Evolutionary conservation across 306 rosid genomes (phyloP).

Genomic region (Oxytropis ochrocephala): DNA sequence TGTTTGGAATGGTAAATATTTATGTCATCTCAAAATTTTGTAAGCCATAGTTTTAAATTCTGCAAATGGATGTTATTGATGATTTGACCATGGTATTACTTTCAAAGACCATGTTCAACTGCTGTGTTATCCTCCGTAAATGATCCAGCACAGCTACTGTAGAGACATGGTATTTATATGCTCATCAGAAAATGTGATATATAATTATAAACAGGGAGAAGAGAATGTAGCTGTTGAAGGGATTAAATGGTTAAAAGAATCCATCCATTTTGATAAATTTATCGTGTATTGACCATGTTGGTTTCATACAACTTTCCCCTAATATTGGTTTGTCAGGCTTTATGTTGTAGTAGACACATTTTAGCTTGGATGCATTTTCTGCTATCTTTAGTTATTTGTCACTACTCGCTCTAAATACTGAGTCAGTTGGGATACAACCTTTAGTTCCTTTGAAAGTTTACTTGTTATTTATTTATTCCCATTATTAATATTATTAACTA

Average conservation of each 20-base stretch:
- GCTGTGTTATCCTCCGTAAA: background rate
- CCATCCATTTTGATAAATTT: background rate
- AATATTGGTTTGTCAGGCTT: slow-evolving; percentile 11
- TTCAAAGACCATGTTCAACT: background rate
- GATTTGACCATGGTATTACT: background rate
- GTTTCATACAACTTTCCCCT: background rate
- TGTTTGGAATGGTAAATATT: slow-evolving; percentile 12
- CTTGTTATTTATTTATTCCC: slow-evolving; percentile 16
- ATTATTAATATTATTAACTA: slow-evolving; percentile 9
- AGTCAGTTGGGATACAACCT: background rate
- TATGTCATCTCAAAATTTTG: background rate
- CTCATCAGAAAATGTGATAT: background rate
- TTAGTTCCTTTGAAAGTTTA: slow-evolving; percentile 13
- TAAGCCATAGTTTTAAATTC: too few relatives aligned
- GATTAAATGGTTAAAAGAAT: background rate
- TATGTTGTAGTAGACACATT: background rate
- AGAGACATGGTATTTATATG: background rate
- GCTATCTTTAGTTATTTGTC: background rate
- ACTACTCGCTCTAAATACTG: background rate
- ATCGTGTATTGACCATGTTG: background rate
- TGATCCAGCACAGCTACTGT: background rate
- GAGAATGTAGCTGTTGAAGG: background rate
- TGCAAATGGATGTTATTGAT: background rate
- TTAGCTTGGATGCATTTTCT: background rate
- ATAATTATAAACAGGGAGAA: background rate